A percentile compares a stretch with the other conserved stretches of the same genome.
phyloP scores from a whole-genome alignment of 1,139 yeast genomes.

The Yamadazyma siamensis region DNA sequence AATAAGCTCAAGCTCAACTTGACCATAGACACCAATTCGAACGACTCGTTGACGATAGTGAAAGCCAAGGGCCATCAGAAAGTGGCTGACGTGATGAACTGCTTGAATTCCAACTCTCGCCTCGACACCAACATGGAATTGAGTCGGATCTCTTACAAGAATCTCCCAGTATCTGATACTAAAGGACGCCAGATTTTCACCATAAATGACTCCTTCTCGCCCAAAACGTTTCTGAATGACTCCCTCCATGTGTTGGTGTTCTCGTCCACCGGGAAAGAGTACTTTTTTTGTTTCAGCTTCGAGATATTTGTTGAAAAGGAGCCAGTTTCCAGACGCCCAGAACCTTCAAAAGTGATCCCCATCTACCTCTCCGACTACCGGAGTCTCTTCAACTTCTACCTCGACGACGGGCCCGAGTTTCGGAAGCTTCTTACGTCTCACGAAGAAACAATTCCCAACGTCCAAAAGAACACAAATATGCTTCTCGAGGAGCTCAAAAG shows the following conservation, averaged over 20 bases:
- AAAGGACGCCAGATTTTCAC: conserved; percentile 22
- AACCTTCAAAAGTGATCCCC: not conserved
- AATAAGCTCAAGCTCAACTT: conserved; percentile 25
- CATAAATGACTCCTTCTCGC: conserved; percentile 29
- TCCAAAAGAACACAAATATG: conserved; percentile 38
- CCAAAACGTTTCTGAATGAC: conserved; percentile 15
- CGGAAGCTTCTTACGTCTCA: conserved; percentile 52
- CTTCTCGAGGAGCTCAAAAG: conserved; percentile 33
- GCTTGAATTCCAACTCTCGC: not conserved
- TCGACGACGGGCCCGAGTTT: conserved; percentile 76
- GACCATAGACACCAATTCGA: conserved; percentile 15
- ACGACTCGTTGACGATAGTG: conserved; percentile 25
- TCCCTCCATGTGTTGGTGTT: conserved; percentile 29
- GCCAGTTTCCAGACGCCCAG: no score
- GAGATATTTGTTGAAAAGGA: conserved; percentile 29
- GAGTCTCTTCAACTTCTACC: conserved; percentile 31
- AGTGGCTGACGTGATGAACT: conserved; percentile 10
- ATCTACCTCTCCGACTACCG: conserved; percentile 18
- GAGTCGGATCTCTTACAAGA: conserved; percentile 25
- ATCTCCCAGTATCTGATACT: conserved; percentile 25
- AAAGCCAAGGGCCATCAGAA: conserved; percentile 18
- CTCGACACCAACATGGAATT: conserved; percentile 20
- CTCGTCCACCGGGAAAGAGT: conserved; percentile 22
- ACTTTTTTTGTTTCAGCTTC: conserved; percentile 24
- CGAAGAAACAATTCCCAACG: conserved; percentile 50